These are phyloP conservation scores for Cladosporium phlei DNA, from an alignment of 2,329 filamentous ascomycete genomes.

Conservation along the genomic window DNA sequence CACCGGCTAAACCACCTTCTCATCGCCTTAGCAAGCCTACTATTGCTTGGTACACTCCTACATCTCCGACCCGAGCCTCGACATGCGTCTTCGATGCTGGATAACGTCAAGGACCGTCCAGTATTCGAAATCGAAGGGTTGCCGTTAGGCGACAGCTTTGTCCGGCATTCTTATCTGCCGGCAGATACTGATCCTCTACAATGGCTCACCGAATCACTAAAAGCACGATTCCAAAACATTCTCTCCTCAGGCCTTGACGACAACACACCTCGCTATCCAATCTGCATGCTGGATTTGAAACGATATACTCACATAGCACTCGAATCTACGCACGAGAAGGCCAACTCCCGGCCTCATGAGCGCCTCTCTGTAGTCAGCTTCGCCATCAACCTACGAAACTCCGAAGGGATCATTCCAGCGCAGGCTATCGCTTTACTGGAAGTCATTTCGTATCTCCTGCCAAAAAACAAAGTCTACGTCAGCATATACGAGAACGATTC, in stretches of 20 bases:
- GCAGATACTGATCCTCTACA: background rate
- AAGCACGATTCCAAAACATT: conserved; percentile 1
- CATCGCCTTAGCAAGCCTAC: background rate
- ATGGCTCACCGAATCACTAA: background rate
- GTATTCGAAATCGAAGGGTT: conserved; percentile 2
- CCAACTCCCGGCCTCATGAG: background rate
- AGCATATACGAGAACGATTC: conserved; percentile 14
- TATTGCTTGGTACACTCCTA: background rate
- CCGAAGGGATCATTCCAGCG: conserved; percentile 10
- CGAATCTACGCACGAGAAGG: background rate
- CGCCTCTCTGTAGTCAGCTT: conserved; percentile 3
- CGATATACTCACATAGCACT: conserved; percentile 1
- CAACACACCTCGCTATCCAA: background rate
- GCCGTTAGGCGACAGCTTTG: background rate
- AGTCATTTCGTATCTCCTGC: conserved; percentile 6
- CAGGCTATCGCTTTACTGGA: conserved; percentile 7
- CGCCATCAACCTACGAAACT: conserved; percentile 10
- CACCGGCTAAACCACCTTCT: no score
- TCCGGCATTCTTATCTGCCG: background rate
- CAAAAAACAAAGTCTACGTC: conserved; percentile 7
- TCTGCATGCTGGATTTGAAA: background rate
- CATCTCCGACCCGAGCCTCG: background rate
- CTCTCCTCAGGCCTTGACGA: background rate
- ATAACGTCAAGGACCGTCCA: background rate
- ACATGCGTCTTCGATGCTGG: background rate